Percentiles rank a stretch among this genome's conserved stretches.
These are phyloP conservation scores for Cymodocea nodosa DNA, from an alignment of 116 monocot species.

Conservation along the genomic window DNA sequence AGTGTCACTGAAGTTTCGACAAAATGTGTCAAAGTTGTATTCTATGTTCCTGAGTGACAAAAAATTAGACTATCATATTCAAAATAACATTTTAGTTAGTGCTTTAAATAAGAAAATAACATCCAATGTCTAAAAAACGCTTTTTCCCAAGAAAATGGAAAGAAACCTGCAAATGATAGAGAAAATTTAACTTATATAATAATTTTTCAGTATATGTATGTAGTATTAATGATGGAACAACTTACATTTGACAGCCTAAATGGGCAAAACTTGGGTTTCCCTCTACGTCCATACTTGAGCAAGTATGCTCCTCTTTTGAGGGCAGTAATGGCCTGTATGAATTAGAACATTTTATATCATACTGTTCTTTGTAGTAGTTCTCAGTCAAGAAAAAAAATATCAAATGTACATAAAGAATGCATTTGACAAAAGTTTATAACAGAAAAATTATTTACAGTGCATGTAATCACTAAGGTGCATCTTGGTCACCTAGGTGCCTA, in stretches of 20 bases:
- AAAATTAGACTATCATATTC: too few species aligned
- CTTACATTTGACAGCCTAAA: constrained; percentile 35
- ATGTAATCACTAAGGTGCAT: neutral
- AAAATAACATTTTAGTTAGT: neutral
- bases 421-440: neutral
- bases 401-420: neutral
- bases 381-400: neutral
- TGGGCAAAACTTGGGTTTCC: constrained; percentile 39
- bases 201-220: neutral
- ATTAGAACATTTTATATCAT: neutral
- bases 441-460: neutral
- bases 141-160: neutral
- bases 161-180: neutral
- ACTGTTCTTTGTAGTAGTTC: neutral
- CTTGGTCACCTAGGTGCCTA: neutral
- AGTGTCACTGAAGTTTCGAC: too few species aligned
- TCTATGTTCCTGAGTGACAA: too few species aligned
- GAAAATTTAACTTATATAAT: neutral
- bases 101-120: neutral
- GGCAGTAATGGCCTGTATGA: constrained; percentile 32
- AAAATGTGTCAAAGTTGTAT: too few species aligned
- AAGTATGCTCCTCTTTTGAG: constrained; percentile 39
- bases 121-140: neutral
- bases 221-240: neutral
- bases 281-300: constrained; percentile 36